A percentile compares a stretch with the other conserved stretches of the same genome.
Conservation (phyloP, 768 basidiomycete species). For the Hydnum rufescens region DNA sequence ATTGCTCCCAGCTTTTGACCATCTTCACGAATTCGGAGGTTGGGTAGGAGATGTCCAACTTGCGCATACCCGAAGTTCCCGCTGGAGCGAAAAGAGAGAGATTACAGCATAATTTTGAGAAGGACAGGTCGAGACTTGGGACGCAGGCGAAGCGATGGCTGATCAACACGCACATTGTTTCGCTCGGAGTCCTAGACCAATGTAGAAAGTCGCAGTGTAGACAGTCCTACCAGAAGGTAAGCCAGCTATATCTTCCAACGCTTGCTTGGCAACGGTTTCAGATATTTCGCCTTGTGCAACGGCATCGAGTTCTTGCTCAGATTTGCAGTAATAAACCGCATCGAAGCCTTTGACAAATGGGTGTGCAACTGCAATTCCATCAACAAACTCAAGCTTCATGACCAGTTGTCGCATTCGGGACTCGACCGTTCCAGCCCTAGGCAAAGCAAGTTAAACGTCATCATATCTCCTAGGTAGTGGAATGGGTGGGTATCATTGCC, state of each 20-base stretch:
- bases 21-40: slow-evolving; percentile 87
- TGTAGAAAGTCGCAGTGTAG: slow-evolving; percentile 93
- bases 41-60: slow-evolving; percentile 91
- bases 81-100: slow-evolving; percentile 30
- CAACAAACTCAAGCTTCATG: slow-evolving; percentile 94
- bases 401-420: slow-evolving; percentile 89
- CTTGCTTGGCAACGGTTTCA: slow-evolving; percentile 47
- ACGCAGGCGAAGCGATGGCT: not conserved
- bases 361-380: slow-evolving; percentile 78
- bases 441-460: slow-evolving; percentile 3
- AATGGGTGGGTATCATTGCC: not conserved
- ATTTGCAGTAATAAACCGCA: slow-evolving; percentile 62
- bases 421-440: slow-evolving; percentile 91
- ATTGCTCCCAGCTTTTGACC: slow-evolving; percentile 91
- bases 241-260: slow-evolving; percentile 56
- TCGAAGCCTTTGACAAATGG: slow-evolving; percentile 92
- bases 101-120: slow-evolving; percentile 2
- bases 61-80: slow-evolving; percentile 55
- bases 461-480: slow-evolving; percentile 3
- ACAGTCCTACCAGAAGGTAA: slow-evolving; percentile 63
- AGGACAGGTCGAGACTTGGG: too few relatives aligned
- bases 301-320: slow-evolving; percentile 69
- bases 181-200: slow-evolving; percentile 81
- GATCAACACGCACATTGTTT: slow-evolving; percentile 50
- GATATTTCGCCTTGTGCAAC: slow-evolving; percentile 80